Evolutionary conservation across 306 rosid species (phyloP), one percentile per base, ranked within the genome.

Genomic region (Quercus suber): DNA sequence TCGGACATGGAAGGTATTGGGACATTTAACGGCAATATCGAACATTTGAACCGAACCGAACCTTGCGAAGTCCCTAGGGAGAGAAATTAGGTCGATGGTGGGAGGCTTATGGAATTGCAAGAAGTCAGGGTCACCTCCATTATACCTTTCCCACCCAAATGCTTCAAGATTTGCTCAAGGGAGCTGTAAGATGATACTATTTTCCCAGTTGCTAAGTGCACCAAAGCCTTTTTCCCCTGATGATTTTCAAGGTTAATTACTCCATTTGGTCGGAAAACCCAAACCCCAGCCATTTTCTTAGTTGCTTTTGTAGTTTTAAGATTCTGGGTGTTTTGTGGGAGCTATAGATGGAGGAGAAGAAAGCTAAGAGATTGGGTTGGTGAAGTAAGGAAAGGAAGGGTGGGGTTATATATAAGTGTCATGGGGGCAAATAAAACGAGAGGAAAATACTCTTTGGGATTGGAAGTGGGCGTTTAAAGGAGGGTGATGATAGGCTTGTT

Each of bases 121-220:
- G 8, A 91, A 79, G 17, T 93, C 97, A 1, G 96, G 89, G 79
- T 90, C 99, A 1, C 98, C 96, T 1, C 86, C 94, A 51, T 93
- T 89, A 74, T 96, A 96, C 90, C 99, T 93, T 82, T 96, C 98
- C 99, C 99, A 96, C 9, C 99, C 99, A 28, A 96, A 76, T 86
- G 90, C 0, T 82, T 79, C 69, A 96, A 70, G 14, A 96, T 86
- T 45, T 86, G 82, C 87, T 96, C 96, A 0, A 96, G 90, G 53
- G 70, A 82, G 1, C 82, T 30, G 79, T 96, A 96, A 1, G 98
- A 93, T 4, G 87, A 73, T 2, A 96, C 97, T 1, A 75, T 88
- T 60, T 96, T 82, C 0, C 96, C 96, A 0, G 85, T 89, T 1
- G 98, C 96, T 23, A 96, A 76, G 89, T 96, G 71, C 77, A 91